Evolutionary conservation across 208 protist species (phyloP).

Genomic region (Dictyostelium gargantuum): DNA sequence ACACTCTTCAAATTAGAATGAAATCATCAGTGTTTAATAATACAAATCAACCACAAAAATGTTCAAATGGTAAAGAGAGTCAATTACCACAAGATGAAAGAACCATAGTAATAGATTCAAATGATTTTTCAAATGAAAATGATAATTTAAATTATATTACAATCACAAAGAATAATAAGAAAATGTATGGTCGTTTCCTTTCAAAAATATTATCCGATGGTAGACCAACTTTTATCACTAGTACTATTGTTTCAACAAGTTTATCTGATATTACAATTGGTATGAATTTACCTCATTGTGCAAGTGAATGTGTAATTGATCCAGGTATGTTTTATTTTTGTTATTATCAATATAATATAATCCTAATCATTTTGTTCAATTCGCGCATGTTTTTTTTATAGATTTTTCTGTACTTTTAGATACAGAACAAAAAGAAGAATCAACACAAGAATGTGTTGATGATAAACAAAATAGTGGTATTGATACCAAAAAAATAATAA

Average conservation of each 20-base stretch:
- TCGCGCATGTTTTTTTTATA: not conserved
- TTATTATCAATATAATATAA: no score
- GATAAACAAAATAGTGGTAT: no score
- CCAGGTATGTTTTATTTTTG: not conserved
- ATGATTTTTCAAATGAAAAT: not conserved
- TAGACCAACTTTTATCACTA: not conserved
- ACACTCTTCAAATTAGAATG: not conserved
- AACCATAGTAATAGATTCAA: not conserved
- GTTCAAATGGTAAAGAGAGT: not conserved
- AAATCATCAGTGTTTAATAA: not conserved
- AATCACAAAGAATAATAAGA: not conserved
- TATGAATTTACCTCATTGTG: not conserved
- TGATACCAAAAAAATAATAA: not conserved
- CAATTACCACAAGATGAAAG: no score
- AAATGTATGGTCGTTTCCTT: not conserved
- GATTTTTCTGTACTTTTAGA: not conserved
- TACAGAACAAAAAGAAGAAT: not conserved
- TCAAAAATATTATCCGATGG: not conserved
- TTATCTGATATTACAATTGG: not conserved
- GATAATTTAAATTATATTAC: not conserved
- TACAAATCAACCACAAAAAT: not conserved
- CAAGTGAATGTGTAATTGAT: not conserved
- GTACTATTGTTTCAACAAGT: not conserved
- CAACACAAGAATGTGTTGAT: no score
- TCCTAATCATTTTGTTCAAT: no score